Evolutionary conservation across 208 protist species (phyloP).

Genomic region (Leishmania aethiopica): DNA sequence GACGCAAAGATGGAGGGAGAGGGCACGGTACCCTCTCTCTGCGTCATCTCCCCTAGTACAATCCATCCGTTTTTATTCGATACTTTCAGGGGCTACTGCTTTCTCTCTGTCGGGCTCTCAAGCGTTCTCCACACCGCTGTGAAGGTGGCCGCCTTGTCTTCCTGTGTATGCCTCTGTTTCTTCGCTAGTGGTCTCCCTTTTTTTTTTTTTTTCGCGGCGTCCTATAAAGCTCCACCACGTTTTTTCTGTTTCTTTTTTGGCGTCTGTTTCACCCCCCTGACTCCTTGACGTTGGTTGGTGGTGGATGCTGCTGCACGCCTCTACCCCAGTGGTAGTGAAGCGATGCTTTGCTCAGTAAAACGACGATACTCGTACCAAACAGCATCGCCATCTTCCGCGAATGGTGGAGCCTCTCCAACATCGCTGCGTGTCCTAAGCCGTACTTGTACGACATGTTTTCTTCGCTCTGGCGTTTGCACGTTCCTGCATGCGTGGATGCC

Average conservation of each 20-base stretch:
- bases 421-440: neutral
- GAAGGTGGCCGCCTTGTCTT: neutral
- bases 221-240: neutral
- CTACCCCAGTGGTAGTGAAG: neutral
- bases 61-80: neutral
- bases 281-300: neutral
- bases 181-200: neutral
- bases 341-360: neutral
- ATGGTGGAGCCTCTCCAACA: neutral
- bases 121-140: neutral
- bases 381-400: neutral
- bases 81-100: neutral
- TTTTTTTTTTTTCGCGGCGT: neutral
- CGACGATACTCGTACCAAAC: neutral
- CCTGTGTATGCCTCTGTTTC: neutral
- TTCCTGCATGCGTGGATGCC: neutral
- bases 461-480: neutral
- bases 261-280: neutral
- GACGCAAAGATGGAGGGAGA: neutral
- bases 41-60: neutral
- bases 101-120: neutral
- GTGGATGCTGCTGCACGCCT: neutral
- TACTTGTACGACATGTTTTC: neutral
- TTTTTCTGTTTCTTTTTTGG: neutral
- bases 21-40: neutral